Conservation (phyloP, 441 rosid species). For the Geranium incanum region DNA sequence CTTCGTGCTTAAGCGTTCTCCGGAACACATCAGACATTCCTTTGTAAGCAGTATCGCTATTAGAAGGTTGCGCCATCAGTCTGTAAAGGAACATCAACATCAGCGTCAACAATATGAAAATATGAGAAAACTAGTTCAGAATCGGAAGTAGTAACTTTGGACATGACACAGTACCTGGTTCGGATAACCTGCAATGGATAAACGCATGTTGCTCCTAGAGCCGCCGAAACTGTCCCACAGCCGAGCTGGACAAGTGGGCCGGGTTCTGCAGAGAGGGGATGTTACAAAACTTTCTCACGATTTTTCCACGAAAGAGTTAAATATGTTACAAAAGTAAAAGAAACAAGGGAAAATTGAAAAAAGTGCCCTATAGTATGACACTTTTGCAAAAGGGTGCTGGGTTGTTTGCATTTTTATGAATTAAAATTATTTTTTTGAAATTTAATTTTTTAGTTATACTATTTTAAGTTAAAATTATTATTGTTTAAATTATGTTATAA, state of each 20-base stretch:
- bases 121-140: constrained; percentile 57
- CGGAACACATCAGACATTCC: constrained; percentile 51
- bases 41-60: constrained; percentile 23
- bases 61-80: constrained; percentile 53
- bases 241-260: constrained; percentile 79
- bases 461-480: too few relatives aligned
- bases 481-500: too few relatives aligned
- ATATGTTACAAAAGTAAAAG: background rate
- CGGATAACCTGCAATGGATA: constrained; percentile 94
- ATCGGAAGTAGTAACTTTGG: constrained; percentile 67
- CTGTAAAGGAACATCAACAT: constrained; percentile 26
- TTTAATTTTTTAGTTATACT: too few relatives aligned
- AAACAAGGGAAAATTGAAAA: background rate
- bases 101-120: background rate
- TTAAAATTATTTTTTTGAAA: too few relatives aligned
- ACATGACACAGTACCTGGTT: constrained; percentile 78
- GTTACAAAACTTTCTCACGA: background rate
- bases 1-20: constrained; percentile 50
- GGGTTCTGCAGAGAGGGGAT: constrained; percentile 31
- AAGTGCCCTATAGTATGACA: too few relatives aligned
- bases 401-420: too few relatives aligned
- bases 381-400: too few relatives aligned
- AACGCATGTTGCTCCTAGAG: constrained; percentile 31
- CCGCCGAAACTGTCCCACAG: constrained; percentile 87
- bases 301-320: background rate